Evolutionary conservation across 495 filamentous ascomycete species (phyloP), one percentile per base, ranked within the genome.

Genomic region (Aspergillus diversus): DNA sequence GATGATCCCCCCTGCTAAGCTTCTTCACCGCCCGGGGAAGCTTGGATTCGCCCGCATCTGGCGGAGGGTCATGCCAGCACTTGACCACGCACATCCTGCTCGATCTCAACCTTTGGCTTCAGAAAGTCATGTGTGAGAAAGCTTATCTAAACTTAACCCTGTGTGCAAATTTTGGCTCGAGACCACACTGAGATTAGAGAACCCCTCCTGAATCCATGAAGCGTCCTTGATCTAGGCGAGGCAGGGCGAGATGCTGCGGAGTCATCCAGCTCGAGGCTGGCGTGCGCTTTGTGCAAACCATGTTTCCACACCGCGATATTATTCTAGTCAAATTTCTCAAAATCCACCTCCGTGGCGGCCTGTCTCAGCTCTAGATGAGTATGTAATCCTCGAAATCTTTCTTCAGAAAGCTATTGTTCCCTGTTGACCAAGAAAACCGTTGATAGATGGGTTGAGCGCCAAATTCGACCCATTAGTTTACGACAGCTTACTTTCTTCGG

Each of bases 401-500:
- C 58, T 57, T 39, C 31, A 21, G 4, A 11, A 58, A 5, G 54
- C 63, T 71, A 56, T 63, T 50, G 62, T 55, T 35, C 32, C 17
- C 59, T 33, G 17, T 11, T 49, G n/a, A 16, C 21, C 16, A 27
- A 50, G n/a, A 16, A 43, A 17, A 50, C 11, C 16, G 7, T 9
- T 21, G 5, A 17, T 66, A 96, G 92, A 81, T 97, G 91, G 90
- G 92, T 95, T 46, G 86, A 89, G 62, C 88, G 89, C 55, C 87
- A 92, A 69, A 91, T 92, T 8, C 83, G 91, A 33, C 92, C 93
- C 1, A 96, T 97, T 69, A 93, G 90, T 75, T 79, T 97, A 57
- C 88, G 92, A 43, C 92, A 96, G 73, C 83, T 99, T 67, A 97
- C 95, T 69, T 96, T 98, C 66, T 99, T 98, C 71, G 89, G 89